A percentile compares a stretch with the other conserved stretches of the same genome.
These are phyloP conservation scores for Colletotrichum somersetense DNA, from an alignment of 2,329 filamentous ascomycete species.

Conservation along the genomic window DNA sequence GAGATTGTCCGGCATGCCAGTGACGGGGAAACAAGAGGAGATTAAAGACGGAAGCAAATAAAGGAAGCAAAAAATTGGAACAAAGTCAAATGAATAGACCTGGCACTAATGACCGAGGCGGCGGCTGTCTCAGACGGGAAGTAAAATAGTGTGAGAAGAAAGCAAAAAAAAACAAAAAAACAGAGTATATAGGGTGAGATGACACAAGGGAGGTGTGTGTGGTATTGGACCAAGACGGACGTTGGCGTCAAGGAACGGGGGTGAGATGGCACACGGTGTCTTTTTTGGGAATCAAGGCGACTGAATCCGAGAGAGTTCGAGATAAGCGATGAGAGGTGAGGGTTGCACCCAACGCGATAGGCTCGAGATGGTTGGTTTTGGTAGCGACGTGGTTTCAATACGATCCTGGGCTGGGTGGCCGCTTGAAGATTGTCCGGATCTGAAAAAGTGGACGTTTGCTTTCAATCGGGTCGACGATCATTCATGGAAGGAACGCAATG, in stretches of 20 bases:
- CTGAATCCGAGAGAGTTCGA: too few relatives aligned
- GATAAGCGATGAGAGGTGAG: background rate
- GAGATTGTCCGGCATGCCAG: constrained; percentile 28
- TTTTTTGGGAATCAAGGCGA: background rate
- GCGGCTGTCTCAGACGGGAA: constrained; percentile 38
- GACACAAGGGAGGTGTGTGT: background rate
- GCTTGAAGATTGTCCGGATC: constrained; percentile 13
- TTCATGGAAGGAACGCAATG: background rate
- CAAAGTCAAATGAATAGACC: background rate
- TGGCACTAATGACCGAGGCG: constrained; percentile 24
- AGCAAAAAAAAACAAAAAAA: background rate
- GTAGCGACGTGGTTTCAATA: background rate
- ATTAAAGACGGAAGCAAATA: constrained; percentile 5
- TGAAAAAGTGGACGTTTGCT: constrained; percentile 12
- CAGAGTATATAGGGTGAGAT: background rate
- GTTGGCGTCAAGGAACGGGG: constrained; percentile 19
- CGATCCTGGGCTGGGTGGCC: background rate
- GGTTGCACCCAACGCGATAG: background rate
- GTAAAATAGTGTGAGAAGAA: constrained; percentile 14
- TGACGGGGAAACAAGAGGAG: constrained; percentile 24
- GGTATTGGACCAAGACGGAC: constrained; percentile 3
- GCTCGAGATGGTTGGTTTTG: constrained; percentile 7
- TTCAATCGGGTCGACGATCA: constrained; percentile 27
- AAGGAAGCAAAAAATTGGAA: background rate
- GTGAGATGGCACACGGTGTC: constrained; percentile 1